These are phyloP conservation scores for Musa itinerans DNA, from an alignment of 176 grass and related monocot genomes.

Conservation along the genomic window DNA sequence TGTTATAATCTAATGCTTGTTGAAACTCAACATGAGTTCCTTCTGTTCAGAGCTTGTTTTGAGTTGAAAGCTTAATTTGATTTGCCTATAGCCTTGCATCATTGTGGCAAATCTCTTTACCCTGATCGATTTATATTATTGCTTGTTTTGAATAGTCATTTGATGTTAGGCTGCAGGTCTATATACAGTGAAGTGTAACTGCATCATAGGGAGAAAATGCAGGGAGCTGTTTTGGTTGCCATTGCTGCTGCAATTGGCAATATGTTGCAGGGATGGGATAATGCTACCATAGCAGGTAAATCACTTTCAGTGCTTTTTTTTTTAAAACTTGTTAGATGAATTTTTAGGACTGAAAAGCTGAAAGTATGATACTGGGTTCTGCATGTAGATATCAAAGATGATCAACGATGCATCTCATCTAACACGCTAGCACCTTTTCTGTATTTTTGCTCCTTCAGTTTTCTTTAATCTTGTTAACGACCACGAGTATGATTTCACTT, in stretches of 20 bases:
- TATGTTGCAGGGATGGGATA: slow-evolving; percentile 90
- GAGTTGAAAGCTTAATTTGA: not conserved
- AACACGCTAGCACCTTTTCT: too few species aligned
- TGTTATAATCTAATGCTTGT: not conserved
- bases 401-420: not conserved
- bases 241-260: slow-evolving; percentile 68
- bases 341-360: not conserved
- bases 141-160: not conserved
- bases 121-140: not conserved
- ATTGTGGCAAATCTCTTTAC: not conserved
- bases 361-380: not conserved
- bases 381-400: not conserved
- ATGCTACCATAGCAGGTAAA: slow-evolving; percentile 69
- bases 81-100: not conserved
- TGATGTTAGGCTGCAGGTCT: not conserved
- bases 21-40: not conserved
- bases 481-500: not conserved
- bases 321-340: not conserved
- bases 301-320: not conserved
- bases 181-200: not conserved
- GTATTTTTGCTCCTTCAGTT: not conserved
- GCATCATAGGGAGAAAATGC: slow-evolving; percentile 26
- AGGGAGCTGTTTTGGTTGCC: slow-evolving; percentile 55
- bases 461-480: not conserved
- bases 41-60: not conserved